Evolutionary conservation across 1,284 basidiomycete species (phyloP), one percentile per base, ranked within the genome.

Genomic region (Dichomitus squalens): DNA sequence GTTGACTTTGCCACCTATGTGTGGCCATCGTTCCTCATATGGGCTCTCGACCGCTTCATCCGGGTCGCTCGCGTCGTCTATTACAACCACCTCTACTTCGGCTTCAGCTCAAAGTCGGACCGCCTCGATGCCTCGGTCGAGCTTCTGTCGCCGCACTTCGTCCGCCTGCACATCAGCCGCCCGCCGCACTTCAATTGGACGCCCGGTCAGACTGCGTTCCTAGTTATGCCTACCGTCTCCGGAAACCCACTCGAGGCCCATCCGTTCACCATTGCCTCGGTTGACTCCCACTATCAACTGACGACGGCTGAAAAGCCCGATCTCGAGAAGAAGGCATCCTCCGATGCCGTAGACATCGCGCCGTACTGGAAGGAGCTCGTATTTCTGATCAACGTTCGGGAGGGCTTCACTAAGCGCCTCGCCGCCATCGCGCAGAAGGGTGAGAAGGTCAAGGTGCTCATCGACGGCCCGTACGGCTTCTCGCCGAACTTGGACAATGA

Each of bases 41-140:
- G 87, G 87, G 85, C 74, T 0, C 68, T 87, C 46, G 88, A 90
- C 68, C 81, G 87, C 25, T 55, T 80, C 36, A 63, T 86, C 53
- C 82, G 86, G 12, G 21, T 79, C 16, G 57, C 76, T 9, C 81
- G 85, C 16, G 68, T 88, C 6, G 60, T 83, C 46, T 59, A 79
- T 34, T 77, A 78, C 72, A 89, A 88, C 71, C 73, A 78, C 62
- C 74, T 69, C 25, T 77, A 73, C 68, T 75, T 76, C 59, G 72
- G 64, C 39, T 69, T 68, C 64, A 38, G 64, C 63, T 53, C 56
- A 12, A 55, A 53, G 16, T 52, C 63, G 20, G 60, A 68, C 7
- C 57, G 60, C 18, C 72, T 76, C 53, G 69, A 78, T 66, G 76
- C 77, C 5, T 75, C 64, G 7, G 68, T 78, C 34, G 81, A 83